phyloP scores from a whole-genome alignment of 208 protist genomes.

The Borovskyia barvae region DNA sequence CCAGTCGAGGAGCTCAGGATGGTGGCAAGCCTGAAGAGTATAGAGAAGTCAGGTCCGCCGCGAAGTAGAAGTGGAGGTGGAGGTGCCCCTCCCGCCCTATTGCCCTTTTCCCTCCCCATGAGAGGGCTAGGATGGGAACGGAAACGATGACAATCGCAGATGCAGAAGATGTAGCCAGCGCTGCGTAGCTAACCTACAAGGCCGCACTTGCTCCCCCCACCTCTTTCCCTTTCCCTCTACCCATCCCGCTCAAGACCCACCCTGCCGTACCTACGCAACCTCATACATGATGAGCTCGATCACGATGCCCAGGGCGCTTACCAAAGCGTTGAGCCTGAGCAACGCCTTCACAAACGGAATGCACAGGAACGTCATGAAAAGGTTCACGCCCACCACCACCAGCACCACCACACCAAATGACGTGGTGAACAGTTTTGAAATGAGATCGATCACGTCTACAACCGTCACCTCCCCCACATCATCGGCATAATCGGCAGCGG shows the following conservation, averaged over 20 bases:
- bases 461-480: slow-evolving; percentile 29
- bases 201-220: too few species aligned
- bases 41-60: too few species aligned
- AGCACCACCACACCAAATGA: slow-evolving; percentile 78
- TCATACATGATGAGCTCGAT: slow-evolving; percentile 87
- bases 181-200: too few species aligned
- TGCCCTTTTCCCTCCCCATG: too few species aligned
- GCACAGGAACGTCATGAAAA: slow-evolving; percentile 73
- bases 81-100: too few species aligned
- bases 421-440: slow-evolving; percentile 74
- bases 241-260: too few species aligned
- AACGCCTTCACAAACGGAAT: slow-evolving; percentile 82
- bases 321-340: slow-evolving; percentile 79
- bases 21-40: too few species aligned
- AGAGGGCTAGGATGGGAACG: too few species aligned
- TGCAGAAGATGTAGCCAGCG: too few species aligned
- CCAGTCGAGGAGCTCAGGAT: too few species aligned
- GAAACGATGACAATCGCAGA: too few species aligned
- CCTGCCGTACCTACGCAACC: slow-evolving; percentile 26
- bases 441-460: slow-evolving; percentile 73
- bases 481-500: not conserved
- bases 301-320: slow-evolving; percentile 76
- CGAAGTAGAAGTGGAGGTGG: too few species aligned
- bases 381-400: slow-evolving; percentile 52
- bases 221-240: not conserved